Evolutionary conservation across 345 rosid genomes (phyloP).

Genomic region (Gossypium herbaceum): DNA sequence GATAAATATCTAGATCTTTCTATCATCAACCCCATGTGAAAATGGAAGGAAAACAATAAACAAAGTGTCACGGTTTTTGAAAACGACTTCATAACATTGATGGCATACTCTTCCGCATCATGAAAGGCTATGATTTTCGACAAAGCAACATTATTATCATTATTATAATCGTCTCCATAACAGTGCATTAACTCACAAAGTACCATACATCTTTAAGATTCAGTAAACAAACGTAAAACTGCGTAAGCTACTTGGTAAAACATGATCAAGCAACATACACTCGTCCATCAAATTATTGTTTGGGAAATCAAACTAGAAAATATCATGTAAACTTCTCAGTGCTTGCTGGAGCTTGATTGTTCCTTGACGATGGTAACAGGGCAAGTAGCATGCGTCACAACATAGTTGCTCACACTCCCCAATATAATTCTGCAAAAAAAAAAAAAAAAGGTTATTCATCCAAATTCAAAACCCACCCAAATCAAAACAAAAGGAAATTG

Average conservation of each 20-base stretch:
- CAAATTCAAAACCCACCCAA: background rate
- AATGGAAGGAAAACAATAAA: background rate
- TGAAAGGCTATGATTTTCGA: background rate
- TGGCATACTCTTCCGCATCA: background rate
- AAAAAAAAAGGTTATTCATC: too few relatives aligned
- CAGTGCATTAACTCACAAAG: background rate
- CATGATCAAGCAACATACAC: background rate
- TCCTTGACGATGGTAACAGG: slow-evolving; percentile 60
- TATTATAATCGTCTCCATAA: background rate
- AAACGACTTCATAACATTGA: too few relatives aligned
- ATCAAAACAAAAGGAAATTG: background rate
- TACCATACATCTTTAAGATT: background rate
- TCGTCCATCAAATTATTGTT: background rate
- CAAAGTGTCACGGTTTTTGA: too few relatives aligned
- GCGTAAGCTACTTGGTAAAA: background rate
- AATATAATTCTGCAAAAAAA: slow-evolving; percentile 57
- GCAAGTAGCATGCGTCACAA: slow-evolving; percentile 47
- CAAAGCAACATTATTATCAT: too few relatives aligned
- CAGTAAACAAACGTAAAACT: background rate
- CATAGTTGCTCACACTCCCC: slow-evolving; percentile 62
- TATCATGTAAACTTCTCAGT: background rate
- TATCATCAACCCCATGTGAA: background rate
- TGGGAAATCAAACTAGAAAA: background rate
- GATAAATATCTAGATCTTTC: background rate
- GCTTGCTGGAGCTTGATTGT: slow-evolving; percentile 7